These are phyloP conservation scores for Meyerozyma athensensis DNA, from an alignment of 1,139 yeast species.

Conservation along the genomic window DNA sequence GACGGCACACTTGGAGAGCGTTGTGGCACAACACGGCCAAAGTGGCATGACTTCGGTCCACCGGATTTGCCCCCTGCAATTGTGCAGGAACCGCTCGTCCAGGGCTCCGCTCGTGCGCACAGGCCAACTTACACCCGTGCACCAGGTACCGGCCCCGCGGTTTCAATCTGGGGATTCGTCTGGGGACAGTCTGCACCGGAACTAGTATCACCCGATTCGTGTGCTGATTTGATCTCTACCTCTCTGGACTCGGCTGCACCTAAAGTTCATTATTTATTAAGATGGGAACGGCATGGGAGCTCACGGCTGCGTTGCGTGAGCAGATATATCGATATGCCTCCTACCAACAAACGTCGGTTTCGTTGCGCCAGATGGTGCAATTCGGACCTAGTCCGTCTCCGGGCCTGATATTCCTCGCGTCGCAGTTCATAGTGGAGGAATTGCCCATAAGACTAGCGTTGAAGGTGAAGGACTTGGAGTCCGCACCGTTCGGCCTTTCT, in stretches of 20 bases:
- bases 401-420: conserved; percentile 77
- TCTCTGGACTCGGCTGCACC: background rate
- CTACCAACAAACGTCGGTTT: conserved; percentile 79
- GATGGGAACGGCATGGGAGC: conserved; percentile 46
- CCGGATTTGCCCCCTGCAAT: background rate
- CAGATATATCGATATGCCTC: conserved; percentile 56
- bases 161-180: background rate
- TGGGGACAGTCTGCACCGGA: too few species aligned
- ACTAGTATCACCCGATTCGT: too few species aligned
- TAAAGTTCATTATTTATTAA: background rate
- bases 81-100: background rate
- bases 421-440: conserved; percentile 82
- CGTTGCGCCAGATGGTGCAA: conserved; percentile 87
- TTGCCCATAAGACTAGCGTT: conserved; percentile 84
- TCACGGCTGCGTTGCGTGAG: conserved; percentile 35
- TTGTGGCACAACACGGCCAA: too few species aligned
- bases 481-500: conserved; percentile 69
- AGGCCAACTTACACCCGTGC: background rate
- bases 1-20: too few species aligned
- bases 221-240: too few species aligned
- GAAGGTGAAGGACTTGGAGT: conserved; percentile 78
- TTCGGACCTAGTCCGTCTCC: conserved; percentile 77
- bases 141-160: background rate
- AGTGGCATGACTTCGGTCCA: background rate
- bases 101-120: conserved; percentile 4